phyloP scores from a whole-genome alignment of 2,329 filamentous ascomycete species.

The Xylariomycetidae sp. region DNA sequence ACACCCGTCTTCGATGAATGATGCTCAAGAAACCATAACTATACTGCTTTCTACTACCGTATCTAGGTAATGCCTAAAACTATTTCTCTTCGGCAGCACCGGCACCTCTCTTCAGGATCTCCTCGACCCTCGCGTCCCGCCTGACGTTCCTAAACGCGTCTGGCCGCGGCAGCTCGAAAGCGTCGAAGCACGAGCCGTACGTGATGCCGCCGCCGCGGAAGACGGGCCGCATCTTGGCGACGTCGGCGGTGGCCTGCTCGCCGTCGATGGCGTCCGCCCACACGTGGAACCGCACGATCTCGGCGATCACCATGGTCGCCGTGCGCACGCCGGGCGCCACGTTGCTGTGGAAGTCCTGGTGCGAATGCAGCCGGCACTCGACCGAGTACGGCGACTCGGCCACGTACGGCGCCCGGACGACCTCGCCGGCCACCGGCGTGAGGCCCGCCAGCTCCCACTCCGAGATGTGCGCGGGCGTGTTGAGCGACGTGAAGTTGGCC shows the following conservation, averaged over 20 bases:
- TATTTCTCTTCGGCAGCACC: background rate
- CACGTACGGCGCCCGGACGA: slow-evolving; percentile 4
- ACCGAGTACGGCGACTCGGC: slow-evolving; percentile 9
- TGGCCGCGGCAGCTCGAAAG: slow-evolving; percentile 8
- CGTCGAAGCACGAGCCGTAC: slow-evolving; percentile 8
- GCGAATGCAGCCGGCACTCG: slow-evolving; percentile 7
- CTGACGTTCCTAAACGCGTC: slow-evolving; percentile 5
- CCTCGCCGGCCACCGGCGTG: slow-evolving; percentile 5
- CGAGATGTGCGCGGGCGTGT: slow-evolving; percentile 12
- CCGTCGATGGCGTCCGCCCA: slow-evolving; percentile 6
- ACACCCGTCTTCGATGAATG: no score
- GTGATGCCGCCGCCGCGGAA: slow-evolving; percentile 7
- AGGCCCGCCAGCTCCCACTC: slow-evolving; percentile 12
- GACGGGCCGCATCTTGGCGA: slow-evolving; percentile 4
- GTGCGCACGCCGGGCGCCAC: slow-evolving; percentile 1
- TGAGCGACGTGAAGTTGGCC: slow-evolving; percentile 11
- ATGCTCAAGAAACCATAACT: no score
- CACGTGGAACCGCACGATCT: slow-evolving; percentile 7
- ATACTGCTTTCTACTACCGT: no score
- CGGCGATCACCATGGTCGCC: slow-evolving; percentile 4
- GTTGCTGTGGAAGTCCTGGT: slow-evolving; percentile 8
- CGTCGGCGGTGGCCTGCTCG: slow-evolving; percentile 5
- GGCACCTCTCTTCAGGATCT: slow-evolving; percentile 1
- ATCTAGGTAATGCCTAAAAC: no score
- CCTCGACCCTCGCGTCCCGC: slow-evolving; percentile 2